Base-by-base conservation (phyloP, 148 eudicot species). In the Rhododendron vialii region DNA sequence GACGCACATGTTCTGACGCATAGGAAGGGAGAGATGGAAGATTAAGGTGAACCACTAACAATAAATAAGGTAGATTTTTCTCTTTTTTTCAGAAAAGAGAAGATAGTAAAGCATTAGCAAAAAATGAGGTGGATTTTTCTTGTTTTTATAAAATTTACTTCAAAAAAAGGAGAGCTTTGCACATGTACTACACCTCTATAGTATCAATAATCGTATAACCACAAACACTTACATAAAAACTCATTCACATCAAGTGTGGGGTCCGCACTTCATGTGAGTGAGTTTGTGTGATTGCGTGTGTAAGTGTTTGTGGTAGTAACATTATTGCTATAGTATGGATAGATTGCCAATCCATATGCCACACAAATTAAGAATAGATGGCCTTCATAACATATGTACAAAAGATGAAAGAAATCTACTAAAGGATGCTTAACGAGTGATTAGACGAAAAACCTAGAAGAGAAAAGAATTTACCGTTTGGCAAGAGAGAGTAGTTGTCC, bases 401-500 rank as follows among this genome's bases (percentile, higher is more conserved):
- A 11, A 41, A 55, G 83, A 35, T 81, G 71, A 33, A 7, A 50
- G 12, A 81, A 80, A 55, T 38, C 43, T 5, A 35, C 30, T 45
- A 81, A 53, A 55, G 55, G 83, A 53, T 81, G 24, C 83, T 53
- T 18, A 81, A 81, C 45, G 20, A 81, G 65, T 71, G 22, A 35
- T 7, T 35, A 50, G 63, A 41, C 0, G 12, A 48, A 61, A 55
- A 55, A 24, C 22, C 8, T 48, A 17, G 9, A 78, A 26, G 35
- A 78, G 35, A 53, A 86, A 63, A 57, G 55, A 67, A 51, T 79
- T 88, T 91, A 97, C 99, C 93, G 84, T 88, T 94, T 95, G 51
- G 94, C 95, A 87, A 97, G 96, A 88, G 95, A 90, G n/a, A 88
- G 86, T 87, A 97, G 88, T 85, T 97, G 94, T 67, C 88, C 86